Conservation (phyloP, 306 rosid species). For the Corylus americana region DNA sequence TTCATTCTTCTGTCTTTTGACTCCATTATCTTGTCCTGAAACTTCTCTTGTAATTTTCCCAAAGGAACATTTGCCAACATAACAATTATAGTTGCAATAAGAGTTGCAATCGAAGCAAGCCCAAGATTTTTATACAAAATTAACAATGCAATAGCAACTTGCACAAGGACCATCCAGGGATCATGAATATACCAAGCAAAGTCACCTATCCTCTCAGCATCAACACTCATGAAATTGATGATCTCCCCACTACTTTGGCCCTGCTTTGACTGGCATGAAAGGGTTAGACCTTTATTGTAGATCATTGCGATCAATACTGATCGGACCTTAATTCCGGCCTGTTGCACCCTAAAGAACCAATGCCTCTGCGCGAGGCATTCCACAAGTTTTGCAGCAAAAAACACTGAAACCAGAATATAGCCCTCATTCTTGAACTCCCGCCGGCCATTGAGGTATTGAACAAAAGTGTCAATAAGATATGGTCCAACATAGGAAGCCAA, state of each 20-base stretch:
- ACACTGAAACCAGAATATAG: conserved; percentile 34
- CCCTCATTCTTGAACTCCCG: conserved; percentile 41
- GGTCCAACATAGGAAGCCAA: conserved; percentile 59
- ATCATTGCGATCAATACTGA: conserved; percentile 34
- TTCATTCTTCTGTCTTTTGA: conserved; percentile 61
- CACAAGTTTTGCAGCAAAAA: conserved; percentile 43
- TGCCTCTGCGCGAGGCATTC: conserved; percentile 45
- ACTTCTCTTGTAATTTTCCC: conserved; percentile 45
- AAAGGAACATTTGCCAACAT: conserved; percentile 54
- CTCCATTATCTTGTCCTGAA: conserved; percentile 54
- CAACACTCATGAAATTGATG: conserved; percentile 52
- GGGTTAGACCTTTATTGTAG: conserved; percentile 39
- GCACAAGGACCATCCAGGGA: conserved; percentile 43
- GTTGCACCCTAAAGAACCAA: conserved; percentile 47
- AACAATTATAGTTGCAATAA: conserved; percentile 42
- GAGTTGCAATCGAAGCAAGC: conserved; percentile 44
- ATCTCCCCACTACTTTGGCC: conserved; percentile 49
- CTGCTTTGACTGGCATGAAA: conserved; percentile 46
- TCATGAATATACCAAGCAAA: conserved; percentile 47
- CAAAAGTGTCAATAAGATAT: conserved; percentile 48
- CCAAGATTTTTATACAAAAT: conserved; percentile 54
- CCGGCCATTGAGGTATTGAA: conserved; percentile 45
- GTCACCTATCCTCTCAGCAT: conserved; percentile 50
- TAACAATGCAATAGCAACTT: conserved; percentile 41
- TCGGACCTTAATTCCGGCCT: conserved; percentile 41